Percentiles rank a stretch among this genome's conserved stretches.
These are phyloP conservation scores for Bipolaris bicolor DNA, from an alignment of 2,329 filamentous ascomycete species.

Conservation along the genomic window DNA sequence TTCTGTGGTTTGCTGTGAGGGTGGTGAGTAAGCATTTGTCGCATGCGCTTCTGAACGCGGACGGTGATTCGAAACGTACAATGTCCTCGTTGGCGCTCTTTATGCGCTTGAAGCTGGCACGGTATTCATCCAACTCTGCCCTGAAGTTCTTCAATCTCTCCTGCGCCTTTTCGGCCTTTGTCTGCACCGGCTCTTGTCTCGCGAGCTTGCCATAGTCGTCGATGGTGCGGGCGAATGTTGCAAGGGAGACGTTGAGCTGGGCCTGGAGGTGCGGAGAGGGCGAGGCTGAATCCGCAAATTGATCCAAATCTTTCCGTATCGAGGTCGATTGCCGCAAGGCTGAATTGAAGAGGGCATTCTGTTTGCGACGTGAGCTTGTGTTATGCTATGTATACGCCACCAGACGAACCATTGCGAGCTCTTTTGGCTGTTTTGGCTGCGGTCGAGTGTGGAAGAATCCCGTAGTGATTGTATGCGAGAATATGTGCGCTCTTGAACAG, in stretches of 20 bases:
- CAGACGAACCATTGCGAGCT: conserved; percentile 29
- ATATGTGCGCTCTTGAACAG: background rate
- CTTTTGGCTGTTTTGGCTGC: background rate
- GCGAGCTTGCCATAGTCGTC: conserved; percentile 89
- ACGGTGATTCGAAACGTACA: conserved; percentile 47
- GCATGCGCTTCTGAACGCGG: background rate
- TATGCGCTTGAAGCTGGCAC: conserved; percentile 75
- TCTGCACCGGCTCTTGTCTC: conserved; percentile 84
- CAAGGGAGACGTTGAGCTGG: conserved; percentile 60
- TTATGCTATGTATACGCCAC: background rate
- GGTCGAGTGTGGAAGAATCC: background rate
- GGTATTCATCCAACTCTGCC: conserved; percentile 78
- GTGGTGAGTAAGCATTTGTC: conserved; percentile 11
- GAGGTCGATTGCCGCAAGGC: conserved; percentile 83
- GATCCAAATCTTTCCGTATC: conserved; percentile 76
- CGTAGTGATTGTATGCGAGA: background rate
- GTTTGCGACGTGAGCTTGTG: conserved; percentile 18
- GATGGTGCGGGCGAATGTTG: conserved; percentile 84
- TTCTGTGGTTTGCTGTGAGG: conserved; percentile 61
- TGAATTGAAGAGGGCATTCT: conserved; percentile 87
- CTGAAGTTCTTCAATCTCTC: conserved; percentile 88
- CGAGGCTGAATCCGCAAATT: conserved; percentile 66
- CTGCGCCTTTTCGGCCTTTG: conserved; percentile 89
- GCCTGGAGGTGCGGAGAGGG: conserved; percentile 68
- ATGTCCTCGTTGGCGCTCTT: conserved; percentile 80